Conservation (phyloP, 192 early-diverging fungal species). For the Coemansia sp. region DNA sequence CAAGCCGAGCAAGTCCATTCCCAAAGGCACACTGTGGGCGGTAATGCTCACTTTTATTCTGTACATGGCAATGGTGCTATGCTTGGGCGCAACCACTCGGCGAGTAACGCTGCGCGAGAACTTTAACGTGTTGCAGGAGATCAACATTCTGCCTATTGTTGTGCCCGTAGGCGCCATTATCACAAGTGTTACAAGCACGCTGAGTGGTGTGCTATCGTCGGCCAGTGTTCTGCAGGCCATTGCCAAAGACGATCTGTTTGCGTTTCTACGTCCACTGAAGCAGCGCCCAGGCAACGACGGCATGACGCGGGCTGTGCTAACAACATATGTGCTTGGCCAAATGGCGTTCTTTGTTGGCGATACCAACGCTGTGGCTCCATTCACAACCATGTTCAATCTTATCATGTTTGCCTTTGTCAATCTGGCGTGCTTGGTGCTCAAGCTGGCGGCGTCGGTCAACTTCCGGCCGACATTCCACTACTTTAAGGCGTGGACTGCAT, state of each 20-base stretch:
- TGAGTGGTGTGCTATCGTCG: conserved; percentile 61
- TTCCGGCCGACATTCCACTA: conserved; percentile 70
- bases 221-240: conserved; percentile 70
- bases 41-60: conserved; percentile 58
- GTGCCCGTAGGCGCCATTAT: conserved; percentile 61
- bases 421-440: conserved; percentile 65
- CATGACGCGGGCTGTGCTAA: conserved; percentile 25
- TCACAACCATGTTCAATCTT: conserved; percentile 65
- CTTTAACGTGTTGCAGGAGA: conserved; percentile 66
- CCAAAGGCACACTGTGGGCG: conserved; percentile 65
- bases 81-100: conserved; percentile 61
- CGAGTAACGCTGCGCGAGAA: conserved; percentile 60
- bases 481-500: conserved; percentile 66
- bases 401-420: conserved; percentile 66
- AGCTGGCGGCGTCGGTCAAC: conserved; percentile 64
- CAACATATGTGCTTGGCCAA: conserved; percentile 57
- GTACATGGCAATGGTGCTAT: conserved; percentile 57
- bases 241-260: conserved; percentile 64
- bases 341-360: conserved; percentile 60
- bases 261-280: conserved; percentile 38
- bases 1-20: conserved; percentile 68
- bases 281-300: conserved; percentile 32
- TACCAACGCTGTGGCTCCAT: conserved; percentile 66
- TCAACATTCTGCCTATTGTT: conserved; percentile 57
- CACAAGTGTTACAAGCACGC: conserved; percentile 61